These are phyloP conservation scores for Melastoma malabathricum DNA, from an alignment of 345 rosid species.

Conservation along the genomic window DNA sequence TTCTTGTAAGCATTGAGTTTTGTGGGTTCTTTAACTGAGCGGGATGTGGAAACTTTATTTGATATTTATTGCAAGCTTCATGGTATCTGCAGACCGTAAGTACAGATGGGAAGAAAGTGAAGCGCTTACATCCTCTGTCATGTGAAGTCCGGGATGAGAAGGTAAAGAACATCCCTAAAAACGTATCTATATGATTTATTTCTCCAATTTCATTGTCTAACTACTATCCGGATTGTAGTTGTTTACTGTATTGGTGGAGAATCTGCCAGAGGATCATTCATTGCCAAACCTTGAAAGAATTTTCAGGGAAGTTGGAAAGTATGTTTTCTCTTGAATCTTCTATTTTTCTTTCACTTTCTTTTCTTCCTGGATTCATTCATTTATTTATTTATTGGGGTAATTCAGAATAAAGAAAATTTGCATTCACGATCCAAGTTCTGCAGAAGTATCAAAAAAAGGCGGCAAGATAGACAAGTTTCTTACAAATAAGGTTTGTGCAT, in stretches of 20 bases:
- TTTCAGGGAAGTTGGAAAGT: constrained; percentile 78
- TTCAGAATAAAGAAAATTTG: constrained; percentile 47
- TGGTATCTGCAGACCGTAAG: constrained; percentile 43
- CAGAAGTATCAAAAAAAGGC: constrained; percentile 48
- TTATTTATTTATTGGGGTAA: constrained; percentile 2
- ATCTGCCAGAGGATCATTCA: constrained; percentile 83
- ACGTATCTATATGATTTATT: too few relatives aligned
- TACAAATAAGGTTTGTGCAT: constrained; percentile 41
- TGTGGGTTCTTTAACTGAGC: constrained; percentile 1
- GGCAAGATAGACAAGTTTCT: constrained; percentile 33
- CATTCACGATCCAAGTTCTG: constrained; percentile 42
- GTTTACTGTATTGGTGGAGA: constrained; percentile 82
- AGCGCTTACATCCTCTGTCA: constrained; percentile 49
- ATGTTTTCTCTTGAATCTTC: constrained; percentile 8
- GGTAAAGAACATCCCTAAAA: constrained; percentile 24
- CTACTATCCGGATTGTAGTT: constrained; percentile 44
- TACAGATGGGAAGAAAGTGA: constrained; percentile 72
- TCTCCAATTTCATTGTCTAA: not conserved
- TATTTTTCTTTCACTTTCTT: constrained; percentile 6
- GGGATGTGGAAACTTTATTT: not conserved
- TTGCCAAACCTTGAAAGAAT: constrained; percentile 45
- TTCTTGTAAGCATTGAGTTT: constrained; percentile 37
- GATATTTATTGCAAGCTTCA: not conserved
- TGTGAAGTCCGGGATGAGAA: constrained; percentile 57
- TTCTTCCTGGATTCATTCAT: constrained; percentile 5